Evolutionary conservation across 306 rosid genomes (phyloP), one percentile per base, ranked within the genome.

Genomic region (Inga laurina): DNA sequence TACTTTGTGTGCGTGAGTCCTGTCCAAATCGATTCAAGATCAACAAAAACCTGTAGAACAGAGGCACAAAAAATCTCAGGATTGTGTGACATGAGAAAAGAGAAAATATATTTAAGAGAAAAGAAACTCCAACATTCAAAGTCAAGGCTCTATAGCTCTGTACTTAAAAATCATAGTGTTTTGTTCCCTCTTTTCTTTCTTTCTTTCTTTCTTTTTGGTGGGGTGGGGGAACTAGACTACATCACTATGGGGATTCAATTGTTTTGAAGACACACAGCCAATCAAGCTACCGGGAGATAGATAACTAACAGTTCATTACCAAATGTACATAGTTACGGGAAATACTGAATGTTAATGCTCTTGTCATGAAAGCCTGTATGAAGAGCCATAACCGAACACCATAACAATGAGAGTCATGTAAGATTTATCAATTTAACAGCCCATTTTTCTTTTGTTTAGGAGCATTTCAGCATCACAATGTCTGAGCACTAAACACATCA

Each of bases 1-100:
- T 83, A 30, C 74, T 80, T 62, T 85, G 83, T 74, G 84, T 51
- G 51, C 82, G 82, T 61, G 88, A 88, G 80, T 86, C 84, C 69
- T 10, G 84, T 75, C 87, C 87, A 39, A 61, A 30, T 76, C 80
- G 74, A 81, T 88, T 88, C 69, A 88, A 64, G 77, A 88, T 44
- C 75, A 88, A 78, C 85, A 88, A 83, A 67, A 88, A 22, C 83
- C 91, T 88, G 85, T 27, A 10, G 30, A 37, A 35, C 4, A 64
- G 48, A 56, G 11, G 76, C 76, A 52, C 62, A 74, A 24, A 39
- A n/a, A 72, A 16, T 14, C 21, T 32, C 67, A 12, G 35, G 15
- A 4, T 24, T 16, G 35, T 34, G 46, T 75, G 14, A 44, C 76
- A 18, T 52, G 72, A 76, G 82, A 35, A 65, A 32, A 51, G 15